A percentile compares a stretch with the other conserved stretches of the same genome.
These are phyloP conservation scores for Phytophthora colocasiae DNA, from an alignment of 352 stramenopile genomes.

Conservation along the genomic window DNA sequence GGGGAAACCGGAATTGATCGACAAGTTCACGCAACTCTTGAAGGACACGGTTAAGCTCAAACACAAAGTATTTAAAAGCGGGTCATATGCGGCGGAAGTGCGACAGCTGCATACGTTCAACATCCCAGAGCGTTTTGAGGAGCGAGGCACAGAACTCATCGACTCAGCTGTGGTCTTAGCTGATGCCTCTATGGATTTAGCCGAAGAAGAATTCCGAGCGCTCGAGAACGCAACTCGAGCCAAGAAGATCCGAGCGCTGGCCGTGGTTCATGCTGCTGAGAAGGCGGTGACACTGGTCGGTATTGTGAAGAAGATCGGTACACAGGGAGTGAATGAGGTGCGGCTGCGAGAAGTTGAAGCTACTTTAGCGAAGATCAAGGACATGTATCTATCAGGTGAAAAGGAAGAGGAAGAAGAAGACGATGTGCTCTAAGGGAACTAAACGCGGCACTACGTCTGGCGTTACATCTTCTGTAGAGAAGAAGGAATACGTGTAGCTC, in stretches of 20 bases:
- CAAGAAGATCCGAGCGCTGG: conserved; percentile 82
- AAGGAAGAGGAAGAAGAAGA: conserved; percentile 88
- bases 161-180: conserved; percentile 66
- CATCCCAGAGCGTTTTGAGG: conserved; percentile 83
- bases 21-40: conserved; percentile 87
- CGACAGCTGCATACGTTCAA: conserved; percentile 55
- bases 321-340: conserved; percentile 56
- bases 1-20: conserved; percentile 84
- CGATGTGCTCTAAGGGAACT: conserved; percentile 74
- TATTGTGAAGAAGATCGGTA: conserved; percentile 88
- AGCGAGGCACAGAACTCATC: conserved; percentile 67
- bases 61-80: conserved; percentile 90
- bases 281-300: conserved; percentile 78
- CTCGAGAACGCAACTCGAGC: conserved; percentile 71
- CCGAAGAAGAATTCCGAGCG: conserved; percentile 79
- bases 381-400: conserved; percentile 63
- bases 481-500: conserved; percentile 10
- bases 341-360: conserved; percentile 58
- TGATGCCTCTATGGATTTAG: conserved; percentile 74
- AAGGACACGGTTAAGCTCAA: conserved; percentile 90
- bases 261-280: conserved; percentile 75
- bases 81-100: conserved; percentile 63
- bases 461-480: conserved; percentile 23
- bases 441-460: conserved; percentile 3
- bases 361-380: conserved; percentile 54